phyloP scores from a whole-genome alignment of 306 rosid species.

The Cicer cuneatum region DNA sequence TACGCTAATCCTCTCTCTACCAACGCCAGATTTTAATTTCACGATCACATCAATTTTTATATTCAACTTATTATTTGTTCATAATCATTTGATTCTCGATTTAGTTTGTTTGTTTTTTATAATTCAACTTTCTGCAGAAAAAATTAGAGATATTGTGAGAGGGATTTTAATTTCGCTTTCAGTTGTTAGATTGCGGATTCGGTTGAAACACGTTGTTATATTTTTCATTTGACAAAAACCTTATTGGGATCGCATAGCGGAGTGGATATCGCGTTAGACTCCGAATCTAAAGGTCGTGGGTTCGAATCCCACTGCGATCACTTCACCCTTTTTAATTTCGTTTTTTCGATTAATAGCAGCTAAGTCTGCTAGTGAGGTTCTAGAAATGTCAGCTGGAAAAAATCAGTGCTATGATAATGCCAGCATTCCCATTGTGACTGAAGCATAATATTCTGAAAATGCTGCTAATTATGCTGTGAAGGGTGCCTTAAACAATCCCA shows the following conservation, averaged over 20 bases:
- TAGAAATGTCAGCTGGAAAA: no score
- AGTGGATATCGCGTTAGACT: conserved; percentile 99
- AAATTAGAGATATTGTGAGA: not conserved
- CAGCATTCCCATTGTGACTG: no score
- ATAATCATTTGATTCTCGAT: conserved; percentile 3
- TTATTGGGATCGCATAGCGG: conserved; percentile 80
- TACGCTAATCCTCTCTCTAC: not conserved
- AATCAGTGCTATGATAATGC: no score
- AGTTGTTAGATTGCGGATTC: conserved; percentile 5
- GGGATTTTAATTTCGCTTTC: conserved; percentile 6
- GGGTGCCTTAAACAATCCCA: no score
- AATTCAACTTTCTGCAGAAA: not conserved
- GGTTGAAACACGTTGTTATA: not conserved
- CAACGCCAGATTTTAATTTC: not conserved
- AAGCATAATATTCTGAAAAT: no score
- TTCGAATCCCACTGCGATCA: conserved; percentile 99
- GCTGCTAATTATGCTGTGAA: no score
- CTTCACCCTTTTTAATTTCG: not conserved
- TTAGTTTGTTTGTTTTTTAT: no score
- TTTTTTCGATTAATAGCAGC: no score
- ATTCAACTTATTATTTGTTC: not conserved
- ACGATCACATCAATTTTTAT: not conserved
- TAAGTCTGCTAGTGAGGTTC: no score
- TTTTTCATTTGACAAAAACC: not conserved
- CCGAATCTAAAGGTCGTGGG: conserved; percentile 99